Percentiles rank a stretch among this genome's conserved stretches.
phyloP scores from a whole-genome alignment of 116 monocot genomes.

The Cymodocea nodosa region DNA sequence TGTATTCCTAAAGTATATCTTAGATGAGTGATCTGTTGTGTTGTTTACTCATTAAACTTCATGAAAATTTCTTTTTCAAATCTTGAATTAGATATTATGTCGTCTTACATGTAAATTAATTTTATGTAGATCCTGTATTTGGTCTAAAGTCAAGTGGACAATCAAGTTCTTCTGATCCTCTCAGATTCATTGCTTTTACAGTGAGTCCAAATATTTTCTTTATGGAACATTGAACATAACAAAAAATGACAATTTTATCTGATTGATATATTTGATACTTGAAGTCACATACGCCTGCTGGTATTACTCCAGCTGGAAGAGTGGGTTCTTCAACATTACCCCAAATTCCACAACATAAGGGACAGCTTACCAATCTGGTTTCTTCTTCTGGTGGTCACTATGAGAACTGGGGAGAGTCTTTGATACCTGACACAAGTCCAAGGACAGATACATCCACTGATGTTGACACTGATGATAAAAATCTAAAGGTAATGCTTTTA shows the following conservation, averaged over 20 bases:
- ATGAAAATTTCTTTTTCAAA: background rate
- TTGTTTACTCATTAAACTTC: background rate
- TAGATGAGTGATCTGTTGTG: background rate
- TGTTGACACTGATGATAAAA: slow-evolving; percentile 57
- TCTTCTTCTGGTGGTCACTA: slow-evolving; percentile 40
- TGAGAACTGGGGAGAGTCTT: slow-evolving; percentile 78
- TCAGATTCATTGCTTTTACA: slow-evolving; percentile 29
- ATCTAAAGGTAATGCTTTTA: slow-evolving; percentile 31
- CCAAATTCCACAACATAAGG: slow-evolving; percentile 21
- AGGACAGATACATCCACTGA: slow-evolving; percentile 89
- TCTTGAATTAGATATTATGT: background rate
- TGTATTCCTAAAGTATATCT: background rate
- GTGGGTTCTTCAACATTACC: slow-evolving; percentile 14
- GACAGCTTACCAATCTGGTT: slow-evolving; percentile 29
- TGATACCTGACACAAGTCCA: slow-evolving; percentile 59
- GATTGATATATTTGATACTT: background rate
- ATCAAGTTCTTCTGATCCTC: slow-evolving; percentile 26
- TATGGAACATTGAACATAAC: background rate
- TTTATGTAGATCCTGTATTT: slow-evolving; percentile 28
- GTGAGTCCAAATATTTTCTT: slow-evolving; percentile 16
- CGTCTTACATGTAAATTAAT: background rate
- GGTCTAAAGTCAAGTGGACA: slow-evolving; percentile 34
- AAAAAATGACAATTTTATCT: background rate
- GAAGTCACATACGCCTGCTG: slow-evolving; percentile 18
- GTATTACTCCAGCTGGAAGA: slow-evolving; percentile 21